A percentile compares a stretch with the other conserved stretches of the same genome.
Evolutionary conservation across 306 rosid genomes (phyloP).

Genomic region (Rubus idaeus): DNA sequence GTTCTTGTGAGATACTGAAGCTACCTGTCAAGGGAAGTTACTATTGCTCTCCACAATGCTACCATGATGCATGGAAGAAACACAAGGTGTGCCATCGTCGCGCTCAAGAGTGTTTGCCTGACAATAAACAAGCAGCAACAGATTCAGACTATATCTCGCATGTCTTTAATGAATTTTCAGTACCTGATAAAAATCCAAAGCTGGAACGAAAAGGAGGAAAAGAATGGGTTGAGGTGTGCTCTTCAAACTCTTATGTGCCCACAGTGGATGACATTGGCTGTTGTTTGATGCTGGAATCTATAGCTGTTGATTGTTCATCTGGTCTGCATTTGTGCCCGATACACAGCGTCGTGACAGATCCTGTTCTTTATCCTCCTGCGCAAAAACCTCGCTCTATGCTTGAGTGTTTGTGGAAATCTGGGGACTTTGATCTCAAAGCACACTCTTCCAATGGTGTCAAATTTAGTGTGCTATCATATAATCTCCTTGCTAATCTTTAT

Average conservation of each 20-base stretch:
- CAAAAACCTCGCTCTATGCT: constrained; percentile 24
- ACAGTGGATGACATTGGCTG: constrained; percentile 26
- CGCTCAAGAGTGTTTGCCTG: background rate
- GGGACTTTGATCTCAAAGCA: background rate
- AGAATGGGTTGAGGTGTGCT: constrained; percentile 20
- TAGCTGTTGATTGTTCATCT: constrained; percentile 24
- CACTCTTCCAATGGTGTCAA: constrained; percentile 11
- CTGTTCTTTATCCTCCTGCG: constrained; percentile 25
- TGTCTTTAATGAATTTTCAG: background rate
- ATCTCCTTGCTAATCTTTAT: constrained; percentile 25
- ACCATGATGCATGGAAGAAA: constrained; percentile 11
- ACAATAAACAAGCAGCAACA: background rate
- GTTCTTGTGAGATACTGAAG: constrained; percentile 21
- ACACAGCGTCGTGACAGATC: constrained; percentile 14
- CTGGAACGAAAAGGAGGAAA: constrained; percentile 5
- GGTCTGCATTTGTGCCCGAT: constrained; percentile 12
- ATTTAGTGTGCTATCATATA: constrained; percentile 41
- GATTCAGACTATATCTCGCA: background rate
- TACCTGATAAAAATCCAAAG: background rate
- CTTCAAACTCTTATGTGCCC: constrained; percentile 25
- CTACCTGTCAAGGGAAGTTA: constrained; percentile 19
- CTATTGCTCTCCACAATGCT: constrained; percentile 26
- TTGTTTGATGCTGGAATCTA: constrained; percentile 25
- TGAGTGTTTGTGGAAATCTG: background rate
- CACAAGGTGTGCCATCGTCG: constrained; percentile 19